Percentiles rank a stretch among this genome's conserved stretches.
Conservation (phyloP, 1,284 basidiomycete species). For the Macrocystidia cucumis region DNA sequence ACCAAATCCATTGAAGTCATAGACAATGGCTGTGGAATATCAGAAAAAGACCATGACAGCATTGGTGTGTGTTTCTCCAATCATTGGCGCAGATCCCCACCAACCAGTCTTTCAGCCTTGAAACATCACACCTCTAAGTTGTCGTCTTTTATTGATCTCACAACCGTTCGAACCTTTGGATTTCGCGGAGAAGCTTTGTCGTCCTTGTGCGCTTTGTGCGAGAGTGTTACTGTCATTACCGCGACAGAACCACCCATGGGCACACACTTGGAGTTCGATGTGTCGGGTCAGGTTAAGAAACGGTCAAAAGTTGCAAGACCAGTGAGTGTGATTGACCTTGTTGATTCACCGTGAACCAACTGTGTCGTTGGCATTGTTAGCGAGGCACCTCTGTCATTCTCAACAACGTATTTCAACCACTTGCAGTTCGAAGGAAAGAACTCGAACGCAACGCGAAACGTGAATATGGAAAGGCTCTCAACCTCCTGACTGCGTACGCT, state of each 20-base stretch:
- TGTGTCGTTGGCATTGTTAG: slow-evolving; percentile 28
- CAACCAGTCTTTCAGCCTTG: slow-evolving; percentile 41
- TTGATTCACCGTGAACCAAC: slow-evolving; percentile 20
- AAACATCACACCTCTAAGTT: slow-evolving; percentile 97
- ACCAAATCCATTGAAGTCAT: slow-evolving; percentile 83
- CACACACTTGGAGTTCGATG: slow-evolving; percentile 66
- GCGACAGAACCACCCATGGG: slow-evolving; percentile 75
- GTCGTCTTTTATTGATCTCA: slow-evolving; percentile 68
- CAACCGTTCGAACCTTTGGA: slow-evolving; percentile 80
- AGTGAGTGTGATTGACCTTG: slow-evolving; percentile 49
- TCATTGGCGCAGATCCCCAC: neutral
- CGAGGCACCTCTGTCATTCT: slow-evolving; percentile 84
- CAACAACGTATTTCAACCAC: slow-evolving; percentile 67
- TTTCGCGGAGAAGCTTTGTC: slow-evolving; percentile 96
- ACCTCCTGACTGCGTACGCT: slow-evolving; percentile 84
- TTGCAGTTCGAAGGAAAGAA: slow-evolving; percentile 92
- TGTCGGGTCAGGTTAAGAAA: slow-evolving; percentile 50
- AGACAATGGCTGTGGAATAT: slow-evolving; percentile 90
- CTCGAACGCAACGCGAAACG: slow-evolving; percentile 86
- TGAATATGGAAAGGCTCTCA: slow-evolving; percentile 83
- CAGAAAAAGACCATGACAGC: slow-evolving; percentile 66
- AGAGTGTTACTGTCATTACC: slow-evolving; percentile 66
- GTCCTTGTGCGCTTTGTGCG: slow-evolving; percentile 83
- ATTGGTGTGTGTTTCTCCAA: slow-evolving; percentile 52
- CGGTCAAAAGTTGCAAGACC: slow-evolving; percentile 63